Percentiles rank a stretch among this genome's conserved stretches.
Conservation (phyloP, 228 moss, liverwort and hornwort genomes). For the Sphagnum fallax region DNA sequence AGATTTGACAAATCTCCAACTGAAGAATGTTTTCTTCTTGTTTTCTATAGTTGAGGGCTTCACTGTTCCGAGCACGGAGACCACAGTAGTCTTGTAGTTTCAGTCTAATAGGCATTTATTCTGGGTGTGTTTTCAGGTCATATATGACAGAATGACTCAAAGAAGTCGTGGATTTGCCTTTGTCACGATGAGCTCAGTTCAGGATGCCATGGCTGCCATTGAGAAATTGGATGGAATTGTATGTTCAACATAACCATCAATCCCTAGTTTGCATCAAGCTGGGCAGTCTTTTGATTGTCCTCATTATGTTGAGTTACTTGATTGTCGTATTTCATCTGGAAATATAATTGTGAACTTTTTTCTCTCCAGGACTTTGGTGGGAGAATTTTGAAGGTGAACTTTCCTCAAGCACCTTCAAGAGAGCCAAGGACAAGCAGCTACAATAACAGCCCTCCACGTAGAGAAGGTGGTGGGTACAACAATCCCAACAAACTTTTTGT, state of each 20-base stretch:
- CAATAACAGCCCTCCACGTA: conserved; percentile 11
- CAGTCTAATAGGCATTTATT: too few relatives aligned
- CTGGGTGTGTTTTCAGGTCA: conserved; percentile 24
- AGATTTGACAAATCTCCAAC: too few relatives aligned
- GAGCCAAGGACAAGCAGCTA: background rate
- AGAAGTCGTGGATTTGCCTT: conserved; percentile 82
- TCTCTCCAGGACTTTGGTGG: conserved; percentile 46
- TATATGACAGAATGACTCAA: conserved; percentile 62
- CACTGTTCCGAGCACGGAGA: too few relatives aligned
- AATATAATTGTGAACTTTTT: background rate
- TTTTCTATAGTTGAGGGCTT: too few relatives aligned
- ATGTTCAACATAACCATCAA: conserved; percentile 6
- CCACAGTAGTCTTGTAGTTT: too few relatives aligned
- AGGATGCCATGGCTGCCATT: conserved; percentile 60
- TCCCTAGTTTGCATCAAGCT: too few relatives aligned
- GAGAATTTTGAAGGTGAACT: conserved; percentile 67
- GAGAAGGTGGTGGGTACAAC: conserved; percentile 23
- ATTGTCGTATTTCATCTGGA: too few relatives aligned
- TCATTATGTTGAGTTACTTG: background rate
- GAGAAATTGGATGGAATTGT: conserved; percentile 44
- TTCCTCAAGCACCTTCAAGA: conserved; percentile 28
- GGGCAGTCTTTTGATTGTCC: too few relatives aligned
- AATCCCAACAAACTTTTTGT: conserved; percentile 75
- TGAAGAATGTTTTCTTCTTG: too few relatives aligned
- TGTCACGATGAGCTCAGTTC: conserved; percentile 63